Base-by-base conservation (phyloP, 306 rosid species). In the Ceratonia siliqua region DNA sequence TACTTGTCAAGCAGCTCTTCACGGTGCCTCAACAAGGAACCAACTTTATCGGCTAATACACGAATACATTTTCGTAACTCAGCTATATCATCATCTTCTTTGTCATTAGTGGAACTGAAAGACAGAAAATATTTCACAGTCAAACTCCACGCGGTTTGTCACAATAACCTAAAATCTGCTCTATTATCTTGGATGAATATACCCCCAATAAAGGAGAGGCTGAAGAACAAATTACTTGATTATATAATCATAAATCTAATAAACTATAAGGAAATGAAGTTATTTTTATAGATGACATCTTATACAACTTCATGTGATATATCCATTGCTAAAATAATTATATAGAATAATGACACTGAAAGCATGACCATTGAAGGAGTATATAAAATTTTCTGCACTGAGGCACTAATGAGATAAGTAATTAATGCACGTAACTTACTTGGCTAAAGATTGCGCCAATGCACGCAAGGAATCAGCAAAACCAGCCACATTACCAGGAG, bases 401-500 rank as follows among this genome's bases (percentile, higher is more conserved):
- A 24, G 41, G 25, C 22, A 8, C 5, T 68, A 22, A 56, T 62
- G 36, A 32, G 42, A 13, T 42, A 25, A 55, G 39, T 49, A 72
- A 66, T 30, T 28, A 72, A 35, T 18, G 62, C 42, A 69, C 74
- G 72, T 4, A 57, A 78, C 79, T 92, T 92, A 95, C 98, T 86
- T 95, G 81, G 97, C 87, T 85, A 95, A 79, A 77, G 99, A 92
- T 74, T 95, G 97, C 0, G 98, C 87, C 57, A 92, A 80, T 68
- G 76, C 61, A 17, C 81, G 91, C 64, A 95, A 79, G 8, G 97
- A 82, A 22, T 92, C 97, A 46, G 90, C 87, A 78, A 92, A 89
- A 71, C 82, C 87, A 73, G 93, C 73, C 62, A 87, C 87, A 58
- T 92, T 88, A 5, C 94, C 96, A 2, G 91, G 83, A 68, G 97